Evolutionary conservation across 2,329 filamentous ascomycete species (phyloP).

Genomic region (Pseudocercospora eumusae): DNA sequence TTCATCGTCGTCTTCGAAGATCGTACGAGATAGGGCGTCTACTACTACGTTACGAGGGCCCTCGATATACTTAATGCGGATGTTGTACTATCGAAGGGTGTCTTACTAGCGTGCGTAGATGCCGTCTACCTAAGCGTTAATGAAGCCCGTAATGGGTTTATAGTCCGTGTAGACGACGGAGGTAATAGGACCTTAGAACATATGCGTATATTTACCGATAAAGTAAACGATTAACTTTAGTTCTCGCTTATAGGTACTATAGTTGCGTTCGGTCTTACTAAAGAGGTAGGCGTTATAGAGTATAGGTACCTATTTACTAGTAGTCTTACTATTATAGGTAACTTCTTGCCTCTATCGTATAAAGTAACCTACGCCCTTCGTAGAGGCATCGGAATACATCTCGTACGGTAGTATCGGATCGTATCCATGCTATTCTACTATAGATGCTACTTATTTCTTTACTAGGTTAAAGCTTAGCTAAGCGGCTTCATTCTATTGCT

Average conservation of each 20-base stretch:
- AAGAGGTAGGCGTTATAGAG: not conserved
- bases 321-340: not conserved
- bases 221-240: not conserved
- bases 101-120: not conserved
- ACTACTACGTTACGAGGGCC: not conserved
- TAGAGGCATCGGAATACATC: not conserved
- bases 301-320: not conserved
- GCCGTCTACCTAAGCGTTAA: not conserved
- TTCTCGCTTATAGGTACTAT: not conserved
- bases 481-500: not conserved
- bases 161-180: no score
- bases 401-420: not conserved
- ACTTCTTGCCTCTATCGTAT: not conserved
- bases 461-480: not conserved
- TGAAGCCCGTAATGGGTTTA: not conserved
- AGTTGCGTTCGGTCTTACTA: not conserved
- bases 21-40: not conserved
- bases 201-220: not conserved
- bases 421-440: not conserved
- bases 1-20: not conserved
- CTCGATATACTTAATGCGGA: not conserved
- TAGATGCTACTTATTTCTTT: not conserved
- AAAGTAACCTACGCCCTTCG: not conserved
- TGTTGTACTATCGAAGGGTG: not conserved
- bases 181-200: no score